Base-by-base conservation (phyloP, 2,329 filamentous ascomycete genomes). In the Sphaceloma murrayae region DNA sequence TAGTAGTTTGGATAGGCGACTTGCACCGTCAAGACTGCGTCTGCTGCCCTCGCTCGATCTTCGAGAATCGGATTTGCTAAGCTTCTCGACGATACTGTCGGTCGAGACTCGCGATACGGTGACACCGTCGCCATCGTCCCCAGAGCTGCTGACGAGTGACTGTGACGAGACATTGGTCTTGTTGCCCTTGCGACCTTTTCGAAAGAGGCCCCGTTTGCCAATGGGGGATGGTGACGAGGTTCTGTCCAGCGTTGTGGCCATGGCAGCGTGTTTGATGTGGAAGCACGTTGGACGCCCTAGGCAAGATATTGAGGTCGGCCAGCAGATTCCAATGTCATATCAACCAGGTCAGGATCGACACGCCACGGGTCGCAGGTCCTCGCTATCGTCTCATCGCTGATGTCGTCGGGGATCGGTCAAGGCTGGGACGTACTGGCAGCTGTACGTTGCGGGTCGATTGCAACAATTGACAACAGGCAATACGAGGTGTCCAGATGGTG, bases 1-100 rank as follows among this genome's bases (percentile, higher is more conserved):
- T 43, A 75, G 65, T 46, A 77, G 58, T 51, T 69, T 73, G 8
- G 73, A 69, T 49, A 78, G 65, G 43, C 70, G 68, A 51, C 63
- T 67, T 48, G 55, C 55, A 19, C 65, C 67, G 36, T 61, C 61
- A 54, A 63, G 63, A 52, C 62, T 63, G 13, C 54, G 48, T 13
- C 60, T 54, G 26, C 36, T 40, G 44, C 63, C 62, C 33, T 67
- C 66, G 8, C 51, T 52, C n/a, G 63, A 65, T 42, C 53, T 53
- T 40, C 63, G 58, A 24, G 60, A 59, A 47, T 56, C 55, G 29
- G 58, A 53, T 42, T 56, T 62, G 3, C 11, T 7, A 47, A 64
- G 55, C 50, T 57, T 63, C 53, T 65, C 65, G 26, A 66, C 51
- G 10, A 60, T 56, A 46, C 58, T 60, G 48, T 68, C 67, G 47